Percentiles rank a stretch among this genome's conserved stretches.
These are phyloP conservation scores for Trametes coccinea DNA, from an alignment of 768 basidiomycete genomes.

Conservation along the genomic window DNA sequence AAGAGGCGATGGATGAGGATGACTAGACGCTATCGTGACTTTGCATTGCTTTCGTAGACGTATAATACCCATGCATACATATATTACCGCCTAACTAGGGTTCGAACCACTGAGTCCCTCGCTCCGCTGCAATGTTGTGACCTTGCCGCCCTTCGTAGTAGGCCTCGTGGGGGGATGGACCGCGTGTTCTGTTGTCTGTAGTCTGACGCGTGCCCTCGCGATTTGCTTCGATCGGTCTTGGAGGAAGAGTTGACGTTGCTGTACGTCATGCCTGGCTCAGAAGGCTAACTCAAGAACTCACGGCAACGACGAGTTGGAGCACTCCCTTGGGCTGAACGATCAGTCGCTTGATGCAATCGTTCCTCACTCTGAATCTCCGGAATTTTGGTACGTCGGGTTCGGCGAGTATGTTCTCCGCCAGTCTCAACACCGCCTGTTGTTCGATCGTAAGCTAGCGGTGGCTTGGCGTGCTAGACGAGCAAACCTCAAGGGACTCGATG, in stretches of 20 bases:
- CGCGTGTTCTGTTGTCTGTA: no score
- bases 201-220: not conserved
- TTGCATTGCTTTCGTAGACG: no score
- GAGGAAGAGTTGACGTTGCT: no score
- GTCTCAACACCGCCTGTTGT: slow-evolving; percentile 55
- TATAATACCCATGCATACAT: not conserved
- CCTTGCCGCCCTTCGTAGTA: no score
- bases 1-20: slow-evolving; percentile 12
- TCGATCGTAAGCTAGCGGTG: no score
- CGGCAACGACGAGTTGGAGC: slow-evolving; percentile 73
- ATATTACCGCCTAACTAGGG: no score
- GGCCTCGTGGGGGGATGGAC: no score
- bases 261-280: no score
- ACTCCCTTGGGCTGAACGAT: slow-evolving; percentile 69
- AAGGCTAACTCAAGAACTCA: slow-evolving; percentile 33
- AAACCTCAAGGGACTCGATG: slow-evolving; percentile 7
- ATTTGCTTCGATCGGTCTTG: no score
- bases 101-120: no score
- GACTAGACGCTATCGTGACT: not conserved
- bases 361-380: slow-evolving; percentile 70
- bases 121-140: no score
- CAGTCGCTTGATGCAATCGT: slow-evolving; percentile 58
- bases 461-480: not conserved
- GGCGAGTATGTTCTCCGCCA: slow-evolving; percentile 67
- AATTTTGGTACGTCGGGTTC: slow-evolving; percentile 70